These are phyloP conservation scores for Vitis hybrid DNA, from an alignment of 177 flowering plant species.

Conservation along the genomic window DNA sequence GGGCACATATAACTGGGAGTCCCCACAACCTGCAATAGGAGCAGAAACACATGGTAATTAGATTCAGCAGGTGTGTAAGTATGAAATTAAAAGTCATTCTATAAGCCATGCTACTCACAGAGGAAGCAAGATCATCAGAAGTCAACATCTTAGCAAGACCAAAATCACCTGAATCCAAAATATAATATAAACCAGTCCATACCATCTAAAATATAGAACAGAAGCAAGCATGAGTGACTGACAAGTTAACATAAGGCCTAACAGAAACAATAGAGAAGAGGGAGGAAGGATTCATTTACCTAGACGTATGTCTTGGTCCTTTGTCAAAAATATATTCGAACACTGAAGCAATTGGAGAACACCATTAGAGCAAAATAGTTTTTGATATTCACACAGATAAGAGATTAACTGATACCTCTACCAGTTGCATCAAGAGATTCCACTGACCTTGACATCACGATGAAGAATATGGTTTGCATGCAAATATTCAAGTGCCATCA, in stretches of 20 bases:
- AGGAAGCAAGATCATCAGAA: conserved; percentile 94
- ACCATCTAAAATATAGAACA: no score
- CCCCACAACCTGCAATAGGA: conserved; percentile 78
- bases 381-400: conserved; percentile 7
- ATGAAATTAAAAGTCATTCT: background rate
- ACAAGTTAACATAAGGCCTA: no score
- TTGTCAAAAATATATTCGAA: conserved; percentile 94
- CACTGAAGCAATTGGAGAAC: conserved; percentile 58
- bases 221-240: no score
- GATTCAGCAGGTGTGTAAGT: background rate
- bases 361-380: conserved; percentile 24
- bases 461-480: conserved; percentile 91
- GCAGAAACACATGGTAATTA: conserved; percentile 6
- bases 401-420: background rate
- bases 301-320: conserved; percentile 85
- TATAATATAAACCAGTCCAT: no score
- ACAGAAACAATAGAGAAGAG: background rate
- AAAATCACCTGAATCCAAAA: conserved; percentile 79
- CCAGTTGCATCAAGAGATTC: conserved; percentile 1
- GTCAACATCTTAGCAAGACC: conserved; percentile 94
- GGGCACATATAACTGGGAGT: conserved; percentile 99
- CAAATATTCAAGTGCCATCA: conserved; percentile 92
- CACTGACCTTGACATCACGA: conserved; percentile 96
- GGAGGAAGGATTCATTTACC: conserved; percentile 42
- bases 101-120: conserved; percentile 56